These are phyloP conservation scores for Talaromyces ruber DNA, from an alignment of 495 filamentous ascomycete genomes.

Conservation along the genomic window DNA sequence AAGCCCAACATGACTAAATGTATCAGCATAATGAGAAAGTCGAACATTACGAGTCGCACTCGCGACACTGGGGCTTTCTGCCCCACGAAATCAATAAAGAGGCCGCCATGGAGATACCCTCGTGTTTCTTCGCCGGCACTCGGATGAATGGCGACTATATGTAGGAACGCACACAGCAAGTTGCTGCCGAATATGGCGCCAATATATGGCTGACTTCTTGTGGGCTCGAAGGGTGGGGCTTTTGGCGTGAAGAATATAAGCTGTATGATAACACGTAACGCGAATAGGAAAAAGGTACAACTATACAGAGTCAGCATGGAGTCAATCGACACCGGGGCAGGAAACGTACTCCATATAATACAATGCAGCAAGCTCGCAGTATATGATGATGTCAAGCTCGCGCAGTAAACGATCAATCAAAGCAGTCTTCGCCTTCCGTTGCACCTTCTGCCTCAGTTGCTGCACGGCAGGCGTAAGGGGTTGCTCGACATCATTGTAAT, in stretches of 20 bases:
- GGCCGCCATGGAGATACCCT: constrained; percentile 76
- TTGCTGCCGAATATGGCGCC: constrained; percentile 63
- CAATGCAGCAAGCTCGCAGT: constrained; percentile 67
- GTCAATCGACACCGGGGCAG: constrained; percentile 1
- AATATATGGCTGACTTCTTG: constrained; percentile 54
- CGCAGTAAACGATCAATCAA: constrained; percentile 63
- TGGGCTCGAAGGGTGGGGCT: constrained; percentile 55
- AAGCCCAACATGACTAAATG: constrained; percentile 71
- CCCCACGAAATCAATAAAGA: constrained; percentile 83
- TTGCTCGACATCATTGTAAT: constrained; percentile 20
- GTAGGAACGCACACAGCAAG: constrained; percentile 63
- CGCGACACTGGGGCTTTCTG: constrained; percentile 67
- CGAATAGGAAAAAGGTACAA: constrained; percentile 67
- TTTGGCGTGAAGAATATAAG: constrained; percentile 74
- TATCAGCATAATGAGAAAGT: constrained; percentile 54
- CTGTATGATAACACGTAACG: constrained; percentile 63
- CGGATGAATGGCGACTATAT: constrained; percentile 53
- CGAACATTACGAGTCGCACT: constrained; percentile 53
- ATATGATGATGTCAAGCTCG: constrained; percentile 72
- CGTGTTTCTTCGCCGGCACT: constrained; percentile 66
- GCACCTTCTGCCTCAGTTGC: constrained; percentile 29
- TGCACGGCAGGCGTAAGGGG: constrained; percentile 16
- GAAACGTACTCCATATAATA: constrained; percentile 83
- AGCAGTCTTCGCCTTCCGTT: constrained; percentile 35
- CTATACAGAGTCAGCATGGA: constrained; percentile 28